phyloP scores from a whole-genome alignment of 805 yeast genomes.

The Saccharomyces kudriavzevii region DNA sequence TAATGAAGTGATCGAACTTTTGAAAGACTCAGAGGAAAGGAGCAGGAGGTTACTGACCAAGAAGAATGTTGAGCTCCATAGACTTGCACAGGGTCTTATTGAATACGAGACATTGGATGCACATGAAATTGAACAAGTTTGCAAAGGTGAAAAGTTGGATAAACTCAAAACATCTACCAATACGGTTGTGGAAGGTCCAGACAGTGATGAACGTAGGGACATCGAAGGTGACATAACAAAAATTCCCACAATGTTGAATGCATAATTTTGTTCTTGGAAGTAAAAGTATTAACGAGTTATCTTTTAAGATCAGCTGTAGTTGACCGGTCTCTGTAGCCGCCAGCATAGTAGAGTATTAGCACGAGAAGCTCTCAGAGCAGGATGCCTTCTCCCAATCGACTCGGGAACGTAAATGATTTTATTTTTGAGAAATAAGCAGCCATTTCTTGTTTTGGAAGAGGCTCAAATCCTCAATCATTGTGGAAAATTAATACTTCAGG shows the following conservation, averaged over 20 bases:
- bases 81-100: slow-evolving; percentile 85
- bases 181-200: slow-evolving; percentile 58
- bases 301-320: neutral
- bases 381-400: neutral
- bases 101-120: slow-evolving; percentile 92
- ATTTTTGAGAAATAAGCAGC: no score
- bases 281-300: neutral
- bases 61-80: slow-evolving; percentile 60
- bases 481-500: neutral
- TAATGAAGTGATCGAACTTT: slow-evolving; percentile 72
- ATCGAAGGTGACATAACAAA: slow-evolving; percentile 29
- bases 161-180: slow-evolving; percentile 66
- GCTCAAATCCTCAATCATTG: neutral
- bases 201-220: slow-evolving; percentile 38
- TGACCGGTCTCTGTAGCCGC: neutral
- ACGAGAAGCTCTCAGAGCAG: neutral
- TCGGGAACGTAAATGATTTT: neutral
- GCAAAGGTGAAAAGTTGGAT: slow-evolving; percentile 66
- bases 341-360: neutral
- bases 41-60: slow-evolving; percentile 60
- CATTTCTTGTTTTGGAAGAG: no score
- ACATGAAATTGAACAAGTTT: slow-evolving; percentile 82
- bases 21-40: slow-evolving; percentile 71
- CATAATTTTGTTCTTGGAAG: slow-evolving; percentile 6
- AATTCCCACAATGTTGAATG: slow-evolving; percentile 27